Base-by-base conservation (phyloP, 2,329 filamentous ascomycete species). In the Penicillium frequentans region DNA sequence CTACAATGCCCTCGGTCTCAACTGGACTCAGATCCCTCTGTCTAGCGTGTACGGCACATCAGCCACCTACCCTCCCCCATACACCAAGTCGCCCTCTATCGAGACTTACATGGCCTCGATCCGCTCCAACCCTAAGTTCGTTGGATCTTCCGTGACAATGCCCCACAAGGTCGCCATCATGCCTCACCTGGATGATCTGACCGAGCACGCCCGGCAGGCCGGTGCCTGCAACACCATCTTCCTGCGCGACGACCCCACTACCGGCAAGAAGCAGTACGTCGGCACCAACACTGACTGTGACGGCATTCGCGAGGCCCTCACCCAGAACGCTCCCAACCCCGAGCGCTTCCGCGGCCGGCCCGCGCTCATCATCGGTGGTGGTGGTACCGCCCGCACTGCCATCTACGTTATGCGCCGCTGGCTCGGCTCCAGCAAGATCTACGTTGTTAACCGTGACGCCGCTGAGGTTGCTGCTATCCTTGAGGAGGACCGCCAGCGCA, bases 221-320 rank as follows among this genome's bases (percentile, higher is more conserved):
- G 90, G 90, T 48, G 90, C 90, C 50, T 88, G 89, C 74, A 93
- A 95, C 79, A 95, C 90, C 0, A 82, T 93, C 52, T 93, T 89
- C 77, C 72, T 90, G 47, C 79, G 83, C 48, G 70, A 73, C 1
- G 65, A 71, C 37, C 61, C 63, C 8, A 46, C 19, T 16, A 72
- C 79, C 47, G 81, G 82, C 50, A 74, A 75, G 33, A 77, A 81
- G 19, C 67, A 82, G 46, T 85, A 85, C 62, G 86, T 88, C 73
- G 90, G 90, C 52, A 89, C 90, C 44, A 93, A 95, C 77, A 93
- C 90, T 4, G 90, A 95, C 73, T 89, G 89, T 58, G 82, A 91
- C 55, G 90, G 90, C 29, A 87, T 93, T 60, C 83, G 89, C 23
- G 89, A 93, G 68, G 84, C 88, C 4, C 89, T 93, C 64, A 73